Evolutionary conservation across 2,329 filamentous ascomycete genomes (phyloP).

Genomic region (Aureobasidium pullulans): DNA sequence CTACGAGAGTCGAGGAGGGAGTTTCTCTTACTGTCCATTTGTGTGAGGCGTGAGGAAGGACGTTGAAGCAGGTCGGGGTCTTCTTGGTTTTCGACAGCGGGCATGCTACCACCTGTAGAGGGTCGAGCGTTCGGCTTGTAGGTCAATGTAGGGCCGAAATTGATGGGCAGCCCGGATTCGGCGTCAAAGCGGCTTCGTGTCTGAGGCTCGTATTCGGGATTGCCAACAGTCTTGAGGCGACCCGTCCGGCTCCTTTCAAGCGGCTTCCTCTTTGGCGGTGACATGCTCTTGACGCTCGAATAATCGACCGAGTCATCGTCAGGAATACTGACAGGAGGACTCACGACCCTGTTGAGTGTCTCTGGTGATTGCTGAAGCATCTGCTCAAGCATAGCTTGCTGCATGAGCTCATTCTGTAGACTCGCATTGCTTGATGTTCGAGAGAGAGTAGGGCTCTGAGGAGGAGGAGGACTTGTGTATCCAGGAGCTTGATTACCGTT

Average conservation of each 20-base stretch:
- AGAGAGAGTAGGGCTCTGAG: conserved; percentile 17
- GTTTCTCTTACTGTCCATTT: conserved; percentile 19
- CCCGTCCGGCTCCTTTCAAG: conserved; percentile 67
- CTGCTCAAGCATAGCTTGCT: conserved; percentile 37
- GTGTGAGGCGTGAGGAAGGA: conserved; percentile 13
- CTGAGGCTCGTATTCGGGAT: conserved; percentile 38
- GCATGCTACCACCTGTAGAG: conserved; percentile 40
- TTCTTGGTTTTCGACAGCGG: neutral
- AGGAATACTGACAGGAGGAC: conserved; percentile 45
- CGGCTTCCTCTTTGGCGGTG: conserved; percentile 38
- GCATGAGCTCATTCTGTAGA: conserved; percentile 37
- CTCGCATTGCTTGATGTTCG: conserved; percentile 31
- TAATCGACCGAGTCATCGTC: conserved; percentile 63
- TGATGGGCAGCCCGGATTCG: conserved; percentile 54
- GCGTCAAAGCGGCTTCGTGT: conserved; percentile 32
- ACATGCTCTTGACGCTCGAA: conserved; percentile 54
- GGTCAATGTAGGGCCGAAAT: conserved; percentile 80
- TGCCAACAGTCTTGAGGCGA: conserved; percentile 69
- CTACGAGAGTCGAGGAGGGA: conserved; percentile 28
- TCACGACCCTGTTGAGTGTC: conserved; percentile 17
- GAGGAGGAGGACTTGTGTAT: neutral
- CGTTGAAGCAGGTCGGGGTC: neutral
- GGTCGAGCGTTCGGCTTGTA: conserved; percentile 52
- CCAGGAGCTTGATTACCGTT: neutral
- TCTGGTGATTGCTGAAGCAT: conserved; percentile 26